A percentile compares a stretch with the other conserved stretches of the same genome.
Conservation (phyloP, 805 yeast genomes). For the Saturnispora dispora region DNA sequence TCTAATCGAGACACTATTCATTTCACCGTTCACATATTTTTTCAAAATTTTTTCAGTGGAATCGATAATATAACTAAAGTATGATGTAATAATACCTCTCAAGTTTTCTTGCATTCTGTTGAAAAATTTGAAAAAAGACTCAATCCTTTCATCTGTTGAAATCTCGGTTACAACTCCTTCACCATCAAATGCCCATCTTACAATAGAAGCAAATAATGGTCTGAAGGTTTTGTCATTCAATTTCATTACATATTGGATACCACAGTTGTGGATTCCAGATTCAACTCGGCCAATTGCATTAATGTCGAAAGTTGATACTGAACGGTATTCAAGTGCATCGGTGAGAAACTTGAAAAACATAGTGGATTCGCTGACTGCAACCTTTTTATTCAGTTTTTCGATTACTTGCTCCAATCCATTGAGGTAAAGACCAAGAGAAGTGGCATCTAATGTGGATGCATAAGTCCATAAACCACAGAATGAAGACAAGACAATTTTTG, state of each 20-base stretch:
- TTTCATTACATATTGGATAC: conserved; percentile 73
- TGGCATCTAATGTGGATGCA: conserved; percentile 29
- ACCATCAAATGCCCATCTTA: conserved; percentile 88
- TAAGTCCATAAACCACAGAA: conserved; percentile 56
- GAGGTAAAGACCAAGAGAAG: conserved; percentile 61
- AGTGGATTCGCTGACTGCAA: conserved; percentile 63
- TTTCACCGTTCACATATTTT: conserved; percentile 36
- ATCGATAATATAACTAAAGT: conserved; percentile 79
- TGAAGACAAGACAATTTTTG: conserved; percentile 50
- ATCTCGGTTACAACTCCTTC: conserved; percentile 47
- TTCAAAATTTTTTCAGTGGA: conserved; percentile 49
- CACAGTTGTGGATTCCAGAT: conserved; percentile 62
- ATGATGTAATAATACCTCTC: conserved; percentile 80
- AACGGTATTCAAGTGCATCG: conserved; percentile 63
- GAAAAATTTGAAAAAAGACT: conserved; percentile 78
- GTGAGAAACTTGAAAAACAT: conserved; percentile 61
- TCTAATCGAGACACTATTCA: conserved; percentile 47
- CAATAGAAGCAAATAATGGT: conserved; percentile 79
- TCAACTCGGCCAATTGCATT: conserved; percentile 79
- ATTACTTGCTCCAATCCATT: conserved; percentile 57
- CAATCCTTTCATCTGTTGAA: conserved; percentile 46
- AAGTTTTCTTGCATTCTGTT: conserved; percentile 75
- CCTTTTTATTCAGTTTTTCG: conserved; percentile 61
- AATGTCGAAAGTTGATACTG: conserved; percentile 47
- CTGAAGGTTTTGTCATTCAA: conserved; percentile 89